Evolutionary conservation across 352 stramenopile species (phyloP), one percentile per base, ranked within the genome.

Genomic region (Poterioochromonas sp.): DNA sequence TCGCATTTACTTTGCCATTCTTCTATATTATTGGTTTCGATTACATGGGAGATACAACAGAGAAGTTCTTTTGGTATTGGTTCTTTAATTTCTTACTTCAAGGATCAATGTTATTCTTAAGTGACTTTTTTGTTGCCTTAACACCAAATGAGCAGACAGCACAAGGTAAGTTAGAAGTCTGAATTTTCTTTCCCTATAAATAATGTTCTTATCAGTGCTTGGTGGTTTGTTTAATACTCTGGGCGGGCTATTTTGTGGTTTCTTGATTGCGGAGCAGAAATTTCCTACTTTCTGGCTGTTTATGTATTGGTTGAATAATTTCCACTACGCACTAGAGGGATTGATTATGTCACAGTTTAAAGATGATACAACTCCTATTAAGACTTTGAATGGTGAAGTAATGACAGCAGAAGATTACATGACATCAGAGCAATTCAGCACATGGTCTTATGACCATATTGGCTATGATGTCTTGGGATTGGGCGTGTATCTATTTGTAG

Each of bases 131-230:
- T 3, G 37, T 32, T 41, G 3, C 2, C 15, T 32, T 76, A 11
- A 11, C 41, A 1, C 65, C 65, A 26, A 58, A 58, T 40, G 65
- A 76, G 32, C 34, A 3, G 5, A 58, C 41, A 20, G 29, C 41
- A 11, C 37, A 53, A 60, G 37, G 0, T 34, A 81, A n/a, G n/a
- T 37, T 41, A 58, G 77, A 29, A 40, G 83, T 20, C 26, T 26
- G 15, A 26, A 15, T 68, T 68, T 11, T 68, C 11, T 68, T 32
- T 68, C 12, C 12, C 8, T 43, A n/a, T 84, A 90, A 62, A 86
- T 92, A 77, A 88, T 81, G 83, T 88, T 44, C 87, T 85, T n/a
- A n/a, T 22, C 87, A 95, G 78, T 87, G 91, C 63, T 84, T 94
- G 82, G 80, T 1, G 83, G 82, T 37, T 81, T 83, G 37, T 71